Evolutionary conservation across 768 basidiomycete species (phyloP).

Genomic region (Basidioascus undulatus): DNA sequence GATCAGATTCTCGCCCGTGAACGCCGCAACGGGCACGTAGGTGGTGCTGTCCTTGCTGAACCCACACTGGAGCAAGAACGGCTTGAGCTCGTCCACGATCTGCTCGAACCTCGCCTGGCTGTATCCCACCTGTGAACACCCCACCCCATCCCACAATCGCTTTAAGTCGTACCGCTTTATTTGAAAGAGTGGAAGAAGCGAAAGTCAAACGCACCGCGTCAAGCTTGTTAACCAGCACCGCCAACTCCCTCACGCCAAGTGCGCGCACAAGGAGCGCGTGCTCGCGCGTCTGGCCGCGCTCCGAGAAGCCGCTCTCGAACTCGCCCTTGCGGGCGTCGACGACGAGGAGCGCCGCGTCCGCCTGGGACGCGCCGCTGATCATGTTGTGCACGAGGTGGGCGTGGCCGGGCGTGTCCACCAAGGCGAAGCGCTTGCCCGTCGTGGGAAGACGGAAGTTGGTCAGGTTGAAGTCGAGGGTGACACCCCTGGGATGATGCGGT

Average conservation of each 20-base stretch:
- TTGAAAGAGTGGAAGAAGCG: not conserved
- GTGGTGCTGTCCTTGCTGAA: constrained; percentile 52
- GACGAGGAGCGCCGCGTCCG: constrained; percentile 80
- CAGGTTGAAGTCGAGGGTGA: constrained; percentile 90
- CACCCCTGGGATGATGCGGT: constrained; percentile 61
- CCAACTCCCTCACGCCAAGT: constrained; percentile 69
- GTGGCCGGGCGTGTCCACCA: constrained; percentile 95
- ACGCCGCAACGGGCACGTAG: constrained; percentile 75
- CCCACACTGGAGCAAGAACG: constrained; percentile 71
- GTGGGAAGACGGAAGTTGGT: constrained; percentile 41
- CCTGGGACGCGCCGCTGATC: constrained; percentile 96
- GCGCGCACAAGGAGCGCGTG: constrained; percentile 77
- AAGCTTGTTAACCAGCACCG: constrained; percentile 85
- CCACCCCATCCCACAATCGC: too few species aligned
- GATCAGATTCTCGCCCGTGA: constrained; percentile 65
- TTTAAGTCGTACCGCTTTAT: too few species aligned
- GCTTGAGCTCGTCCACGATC: constrained; percentile 44
- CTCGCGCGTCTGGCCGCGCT: constrained; percentile 85
- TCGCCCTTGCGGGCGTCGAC: constrained; percentile 74
- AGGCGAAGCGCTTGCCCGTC: constrained; percentile 49
- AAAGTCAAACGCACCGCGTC: constrained; percentile 36
- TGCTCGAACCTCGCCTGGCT: constrained; percentile 58
- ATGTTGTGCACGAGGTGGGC: constrained; percentile 97
- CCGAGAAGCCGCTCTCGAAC: constrained; percentile 85
- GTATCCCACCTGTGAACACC: constrained; percentile 51